Evolutionary conservation across 2,329 filamentous ascomycete species (phyloP).

Genomic region (Cladosporium cucumerinum): DNA sequence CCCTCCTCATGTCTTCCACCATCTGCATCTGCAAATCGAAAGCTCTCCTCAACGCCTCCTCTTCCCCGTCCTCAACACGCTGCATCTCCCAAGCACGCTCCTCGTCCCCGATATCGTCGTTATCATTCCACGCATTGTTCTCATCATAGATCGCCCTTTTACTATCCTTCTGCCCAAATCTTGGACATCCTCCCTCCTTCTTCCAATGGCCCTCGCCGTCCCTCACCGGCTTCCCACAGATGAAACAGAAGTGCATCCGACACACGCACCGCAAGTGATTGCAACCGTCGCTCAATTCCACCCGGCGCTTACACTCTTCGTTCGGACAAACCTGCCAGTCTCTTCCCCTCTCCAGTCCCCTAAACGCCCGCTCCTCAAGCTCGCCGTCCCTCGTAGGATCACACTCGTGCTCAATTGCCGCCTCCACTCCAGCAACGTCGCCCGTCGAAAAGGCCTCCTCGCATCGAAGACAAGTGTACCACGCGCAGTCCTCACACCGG

Average conservation of each 20-base stretch:
- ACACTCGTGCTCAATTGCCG: constrained; percentile 17
- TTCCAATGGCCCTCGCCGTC: constrained; percentile 9
- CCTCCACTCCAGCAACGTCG: neutral
- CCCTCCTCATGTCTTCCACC: constrained; percentile 1
- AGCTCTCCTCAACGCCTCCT: neutral
- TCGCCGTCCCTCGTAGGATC: constrained; percentile 3
- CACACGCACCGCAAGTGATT: constrained; percentile 23
- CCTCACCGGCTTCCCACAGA: constrained; percentile 17
- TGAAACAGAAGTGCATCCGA: constrained; percentile 23
- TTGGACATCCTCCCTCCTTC: constrained; percentile 1
- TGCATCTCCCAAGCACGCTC: neutral
- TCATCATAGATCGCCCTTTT: constrained; percentile 10
- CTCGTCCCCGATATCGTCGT: neutral
- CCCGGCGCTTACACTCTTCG: constrained; percentile 12
- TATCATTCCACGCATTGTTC: neutral
- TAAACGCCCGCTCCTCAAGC: constrained; percentile 15
- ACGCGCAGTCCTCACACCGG: constrained; percentile 1
- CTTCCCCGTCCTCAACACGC: neutral
- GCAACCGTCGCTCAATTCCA: constrained; percentile 21
- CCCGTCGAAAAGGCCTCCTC: constrained; percentile 5
- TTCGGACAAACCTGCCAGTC: constrained; percentile 23
- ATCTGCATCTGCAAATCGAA: constrained; percentile 13
- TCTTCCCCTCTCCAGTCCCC: constrained; percentile 14
- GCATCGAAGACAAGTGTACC: constrained; percentile 16
- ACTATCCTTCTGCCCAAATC: neutral